Percentiles rank a stretch among this genome's conserved stretches.
These are phyloP conservation scores for Fusarium udum DNA, from an alignment of 2,329 filamentous ascomycete genomes.

Conservation along the genomic window DNA sequence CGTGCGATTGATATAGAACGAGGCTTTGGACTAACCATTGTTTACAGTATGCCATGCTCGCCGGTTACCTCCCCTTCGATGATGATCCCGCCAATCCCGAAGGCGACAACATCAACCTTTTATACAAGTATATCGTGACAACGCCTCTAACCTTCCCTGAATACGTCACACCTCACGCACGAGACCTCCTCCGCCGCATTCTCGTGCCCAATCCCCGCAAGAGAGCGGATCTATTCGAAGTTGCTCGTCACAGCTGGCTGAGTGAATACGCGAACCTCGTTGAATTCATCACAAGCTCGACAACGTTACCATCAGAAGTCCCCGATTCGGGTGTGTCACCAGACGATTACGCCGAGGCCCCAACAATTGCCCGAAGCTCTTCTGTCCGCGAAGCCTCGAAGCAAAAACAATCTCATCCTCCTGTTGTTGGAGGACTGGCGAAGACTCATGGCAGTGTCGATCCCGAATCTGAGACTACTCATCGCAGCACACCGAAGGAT, in stretches of 20 bases:
- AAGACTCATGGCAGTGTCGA: constrained; percentile 81
- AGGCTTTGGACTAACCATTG: constrained; percentile 16
- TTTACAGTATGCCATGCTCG: constrained; percentile 95
- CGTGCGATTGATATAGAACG: not conserved
- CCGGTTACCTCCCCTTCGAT: constrained; percentile 96
- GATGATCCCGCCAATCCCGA: constrained; percentile 98
- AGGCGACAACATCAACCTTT: constrained; percentile 97
- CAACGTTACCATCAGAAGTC: constrained; percentile 86
- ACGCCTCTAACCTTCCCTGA: constrained; percentile 97
- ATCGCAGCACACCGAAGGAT: constrained; percentile 78
- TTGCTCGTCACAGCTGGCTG: constrained; percentile 96
- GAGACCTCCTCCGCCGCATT: constrained; percentile 91
- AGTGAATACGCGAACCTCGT: constrained; percentile 98
- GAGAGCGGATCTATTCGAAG: constrained; percentile 94
- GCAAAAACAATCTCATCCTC: constrained; percentile 62
- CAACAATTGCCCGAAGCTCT: constrained; percentile 80
- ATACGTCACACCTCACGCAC: constrained; percentile 96
- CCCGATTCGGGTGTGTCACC: constrained; percentile 77
- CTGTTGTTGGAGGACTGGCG: constrained; percentile 69
- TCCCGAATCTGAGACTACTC: constrained; percentile 64
- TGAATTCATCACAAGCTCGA: constrained; percentile 95
- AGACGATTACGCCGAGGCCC: constrained; percentile 65
- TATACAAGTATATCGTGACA: constrained; percentile 99
- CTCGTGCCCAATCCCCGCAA: constrained; percentile 95
- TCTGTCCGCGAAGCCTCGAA: constrained; percentile 91